Evolutionary conservation across 1,139 yeast species (phyloP).

Genomic region (Pneumocystis jirovecii): DNA sequence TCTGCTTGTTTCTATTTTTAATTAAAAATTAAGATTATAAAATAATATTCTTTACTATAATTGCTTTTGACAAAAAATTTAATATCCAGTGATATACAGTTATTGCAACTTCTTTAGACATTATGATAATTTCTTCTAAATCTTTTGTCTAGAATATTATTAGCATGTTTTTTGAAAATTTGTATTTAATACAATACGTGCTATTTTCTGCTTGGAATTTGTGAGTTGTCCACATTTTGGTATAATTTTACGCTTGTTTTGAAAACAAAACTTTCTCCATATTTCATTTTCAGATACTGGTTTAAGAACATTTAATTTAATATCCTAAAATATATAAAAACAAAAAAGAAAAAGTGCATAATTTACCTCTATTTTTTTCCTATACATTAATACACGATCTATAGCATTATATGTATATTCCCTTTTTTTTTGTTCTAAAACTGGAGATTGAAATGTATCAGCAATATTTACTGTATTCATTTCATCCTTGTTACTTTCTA

Average conservation of each 20-base stretch:
- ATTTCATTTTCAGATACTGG: slow-evolving; percentile 33
- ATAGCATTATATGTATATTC: slow-evolving; percentile 17
- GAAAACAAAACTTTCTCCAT: slow-evolving; percentile 28
- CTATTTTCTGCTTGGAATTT: slow-evolving; percentile 46
- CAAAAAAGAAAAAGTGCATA: slow-evolving; percentile 17
- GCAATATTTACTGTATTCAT: slow-evolving; percentile 4
- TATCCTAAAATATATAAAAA: slow-evolving; percentile 26
- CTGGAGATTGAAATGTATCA: slow-evolving; percentile 2
- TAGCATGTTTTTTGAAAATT: not conserved
- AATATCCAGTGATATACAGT: slow-evolving; percentile 56
- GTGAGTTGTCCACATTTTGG: slow-evolving; percentile 89
- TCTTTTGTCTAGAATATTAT: slow-evolving; percentile 26
- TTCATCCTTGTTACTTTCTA: too few relatives aligned
- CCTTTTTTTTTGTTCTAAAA: slow-evolving; percentile 14
- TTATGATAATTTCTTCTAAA: slow-evolving; percentile 34
- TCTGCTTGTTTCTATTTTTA: slow-evolving; percentile 55
- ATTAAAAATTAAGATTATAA: not conserved
- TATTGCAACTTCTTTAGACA: slow-evolving; percentile 31
- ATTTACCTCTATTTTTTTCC: slow-evolving; percentile 14
- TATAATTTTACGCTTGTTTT: slow-evolving; percentile 56
- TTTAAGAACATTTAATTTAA: slow-evolving; percentile 32
- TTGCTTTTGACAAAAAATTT: slow-evolving; percentile 69
- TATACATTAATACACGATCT: slow-evolving; percentile 14
- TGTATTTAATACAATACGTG: slow-evolving; percentile 24
- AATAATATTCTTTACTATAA: slow-evolving; percentile 28